Percentiles rank a stretch among this genome's conserved stretches.
Conservation (phyloP, 2,329 filamentous ascomycete genomes). For the Fusarium sp. region DNA sequence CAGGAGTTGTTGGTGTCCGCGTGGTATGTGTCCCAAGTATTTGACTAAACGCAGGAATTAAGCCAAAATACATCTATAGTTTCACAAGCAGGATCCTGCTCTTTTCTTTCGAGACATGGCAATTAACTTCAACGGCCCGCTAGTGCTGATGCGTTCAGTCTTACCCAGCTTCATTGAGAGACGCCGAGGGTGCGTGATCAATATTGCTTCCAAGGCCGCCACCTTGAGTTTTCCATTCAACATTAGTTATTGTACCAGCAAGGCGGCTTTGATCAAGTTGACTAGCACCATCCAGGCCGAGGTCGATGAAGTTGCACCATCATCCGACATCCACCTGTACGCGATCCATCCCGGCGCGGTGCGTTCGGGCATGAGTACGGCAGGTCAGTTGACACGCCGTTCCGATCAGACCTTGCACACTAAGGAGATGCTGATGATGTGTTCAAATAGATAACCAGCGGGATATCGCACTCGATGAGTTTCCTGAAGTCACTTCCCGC, state of each 20-base stretch:
- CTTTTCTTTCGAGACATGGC: not conserved
- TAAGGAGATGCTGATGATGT: not conserved
- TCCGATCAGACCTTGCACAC: fast-evolving
- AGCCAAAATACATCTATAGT: fast-evolving
- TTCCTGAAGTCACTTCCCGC: fast-evolving
- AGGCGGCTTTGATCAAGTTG: not conserved
- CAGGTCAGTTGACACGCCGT: not conserved
- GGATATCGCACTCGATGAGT: not conserved
- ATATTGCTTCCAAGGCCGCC: not conserved
- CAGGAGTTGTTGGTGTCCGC: not conserved
- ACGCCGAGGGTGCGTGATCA: not conserved
- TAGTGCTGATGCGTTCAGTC: not conserved
- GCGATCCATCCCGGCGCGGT: not conserved
- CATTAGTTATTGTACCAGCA: not conserved
- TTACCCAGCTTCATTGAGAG: not conserved
- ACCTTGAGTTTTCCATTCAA: not conserved
- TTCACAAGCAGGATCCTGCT: not conserved
- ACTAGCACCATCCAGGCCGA: not conserved
- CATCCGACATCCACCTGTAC: not conserved
- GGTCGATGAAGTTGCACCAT: not conserved
- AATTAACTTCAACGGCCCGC: not conserved
- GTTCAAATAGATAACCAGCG: not conserved
- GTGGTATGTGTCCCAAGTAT: not conserved
- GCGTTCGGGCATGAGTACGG: not conserved
- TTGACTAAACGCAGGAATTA: fast-evolving